Percentiles rank a stretch among this genome's conserved stretches.
Evolutionary conservation across 768 basidiomycete genomes (phyloP).

Genomic region (Mycena pura): DNA sequence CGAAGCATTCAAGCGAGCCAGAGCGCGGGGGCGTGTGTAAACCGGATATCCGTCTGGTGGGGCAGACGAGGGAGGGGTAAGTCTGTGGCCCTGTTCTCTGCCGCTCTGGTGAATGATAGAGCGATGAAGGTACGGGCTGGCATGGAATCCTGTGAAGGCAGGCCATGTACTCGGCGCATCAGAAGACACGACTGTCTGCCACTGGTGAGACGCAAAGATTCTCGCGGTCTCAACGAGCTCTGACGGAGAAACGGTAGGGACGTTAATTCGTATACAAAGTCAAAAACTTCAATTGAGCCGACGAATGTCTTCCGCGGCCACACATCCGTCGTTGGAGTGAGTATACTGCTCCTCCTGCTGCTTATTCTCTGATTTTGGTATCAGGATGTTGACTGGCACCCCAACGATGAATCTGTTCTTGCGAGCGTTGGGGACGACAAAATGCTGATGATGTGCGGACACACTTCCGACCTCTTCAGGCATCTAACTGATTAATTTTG

Average conservation of each 20-base stretch:
- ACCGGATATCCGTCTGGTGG: constrained; percentile 90
- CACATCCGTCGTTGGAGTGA: constrained; percentile 88
- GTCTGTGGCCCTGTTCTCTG: constrained; percentile 34
- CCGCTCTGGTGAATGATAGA: no score
- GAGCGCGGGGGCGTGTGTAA: constrained; percentile 83
- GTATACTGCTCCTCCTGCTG: constrained; percentile 34
- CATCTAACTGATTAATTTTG: constrained; percentile 14
- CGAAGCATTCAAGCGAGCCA: constrained; percentile 95
- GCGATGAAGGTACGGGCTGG: constrained; percentile 80
- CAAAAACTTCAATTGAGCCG: constrained; percentile 82
- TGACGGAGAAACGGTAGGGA: constrained; percentile 71
- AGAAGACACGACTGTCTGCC: constrained; percentile 94
- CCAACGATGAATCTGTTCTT: constrained; percentile 80
- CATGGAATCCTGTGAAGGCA: constrained; percentile 86
- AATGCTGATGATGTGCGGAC: constrained; percentile 86
- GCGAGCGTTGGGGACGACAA: constrained; percentile 97
- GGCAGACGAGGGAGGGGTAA: constrained; percentile 93
- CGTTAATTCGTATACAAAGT: constrained; percentile 85
- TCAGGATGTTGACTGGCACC: constrained; percentile 97
- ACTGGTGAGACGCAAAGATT: constrained; percentile 71
- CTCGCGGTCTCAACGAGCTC: constrained; percentile 1
- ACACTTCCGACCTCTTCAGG: neutral
- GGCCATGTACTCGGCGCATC: constrained; percentile 92
- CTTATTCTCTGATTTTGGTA: constrained; percentile 10
- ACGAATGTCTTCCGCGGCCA: constrained; percentile 86